Base-by-base conservation (phyloP, 148 eudicot genomes). In the Persicaria tinctoria region DNA sequence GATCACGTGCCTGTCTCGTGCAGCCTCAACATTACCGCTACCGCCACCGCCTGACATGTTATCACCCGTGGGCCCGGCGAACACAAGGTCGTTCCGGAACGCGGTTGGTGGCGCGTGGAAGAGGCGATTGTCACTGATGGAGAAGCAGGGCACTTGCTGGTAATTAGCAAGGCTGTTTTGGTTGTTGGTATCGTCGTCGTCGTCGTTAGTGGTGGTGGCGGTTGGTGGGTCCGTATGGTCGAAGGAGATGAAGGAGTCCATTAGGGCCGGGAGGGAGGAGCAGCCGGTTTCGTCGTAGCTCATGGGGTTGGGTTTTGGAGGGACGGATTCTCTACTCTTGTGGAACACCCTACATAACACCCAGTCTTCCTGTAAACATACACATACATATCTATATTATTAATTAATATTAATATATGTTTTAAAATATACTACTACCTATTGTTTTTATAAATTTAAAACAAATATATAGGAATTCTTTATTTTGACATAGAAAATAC, bases 1-100 rank as follows among this genome's bases (percentile, higher is more conserved):
- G 1, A 90, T 55, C 57, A 83, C 83, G 78, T 80, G 84, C 51
- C 78, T 82, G 64, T 87, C 91, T 79, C 84, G 81, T 49, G 84
- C 45, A 32, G 41, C 2, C 41, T 1, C 41, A 32, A 32, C 41
- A 32, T 32, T 32, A 32, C 41, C 3, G 41, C 41, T 32, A 32
- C 41, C 41, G 41, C 41, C 41, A 32, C 41, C 41, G 41, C 41
- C 1, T 32, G 41, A 32, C 41, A 32, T 32, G 41, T 32, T 3
- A 32, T 32, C 41, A 32, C 3, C 41, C 3, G 3, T 32, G 41
- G 41, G 41, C 41, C 41, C 41, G 3, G 41, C 1, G 41, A 32
- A 32, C 2, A 32, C 41, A 32, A 32, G 68, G 2, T 10, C 9
- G 44, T 62, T 8, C 3, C 46, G 45, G 68, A 27, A 63, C 46